These are phyloP conservation scores for Ophiocordyceps sinensis DNA, from an alignment of 2,329 filamentous ascomycete genomes.

Conservation along the genomic window DNA sequence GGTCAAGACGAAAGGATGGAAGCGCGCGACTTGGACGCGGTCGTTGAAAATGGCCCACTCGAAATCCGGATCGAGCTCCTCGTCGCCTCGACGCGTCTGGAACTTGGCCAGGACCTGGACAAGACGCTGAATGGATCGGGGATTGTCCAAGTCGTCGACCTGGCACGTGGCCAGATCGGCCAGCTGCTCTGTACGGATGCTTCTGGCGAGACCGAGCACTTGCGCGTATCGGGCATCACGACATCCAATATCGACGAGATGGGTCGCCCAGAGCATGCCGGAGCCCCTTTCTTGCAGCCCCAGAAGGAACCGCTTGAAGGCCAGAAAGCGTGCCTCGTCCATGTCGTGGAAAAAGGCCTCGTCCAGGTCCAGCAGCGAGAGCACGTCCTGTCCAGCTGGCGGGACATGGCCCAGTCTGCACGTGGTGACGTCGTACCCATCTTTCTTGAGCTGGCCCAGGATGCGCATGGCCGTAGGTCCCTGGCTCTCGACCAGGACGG, in stretches of 20 bases:
- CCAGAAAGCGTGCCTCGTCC: not conserved
- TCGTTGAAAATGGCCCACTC: conserved; percentile 1
- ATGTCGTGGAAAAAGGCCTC: conserved; percentile 1
- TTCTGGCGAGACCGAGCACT: not conserved
- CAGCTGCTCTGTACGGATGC: not conserved
- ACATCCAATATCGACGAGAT: not conserved
- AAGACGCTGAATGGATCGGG: not conserved
- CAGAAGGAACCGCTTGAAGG: not conserved
- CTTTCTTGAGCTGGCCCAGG: too few relatives aligned
- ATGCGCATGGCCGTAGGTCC: too few relatives aligned
- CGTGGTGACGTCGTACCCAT: not conserved
- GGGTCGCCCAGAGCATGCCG: not conserved
- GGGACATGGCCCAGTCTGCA: not conserved
- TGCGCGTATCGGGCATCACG: not conserved
- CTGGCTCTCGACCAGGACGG: too few relatives aligned
- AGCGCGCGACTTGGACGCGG: not conserved
- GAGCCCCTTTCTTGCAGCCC: not conserved
- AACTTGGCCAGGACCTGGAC: not conserved
- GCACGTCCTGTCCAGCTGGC: not conserved
- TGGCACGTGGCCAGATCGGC: not conserved
- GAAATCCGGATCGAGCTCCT: not conserved
- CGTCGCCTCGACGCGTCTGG: not conserved
- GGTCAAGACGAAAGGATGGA: not conserved
- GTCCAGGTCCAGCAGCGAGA: conserved; percentile 6
- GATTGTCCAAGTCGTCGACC: not conserved